Base-by-base conservation (phyloP, 2,329 filamentous ascomycete genomes). In the Zalaria sp. region DNA sequence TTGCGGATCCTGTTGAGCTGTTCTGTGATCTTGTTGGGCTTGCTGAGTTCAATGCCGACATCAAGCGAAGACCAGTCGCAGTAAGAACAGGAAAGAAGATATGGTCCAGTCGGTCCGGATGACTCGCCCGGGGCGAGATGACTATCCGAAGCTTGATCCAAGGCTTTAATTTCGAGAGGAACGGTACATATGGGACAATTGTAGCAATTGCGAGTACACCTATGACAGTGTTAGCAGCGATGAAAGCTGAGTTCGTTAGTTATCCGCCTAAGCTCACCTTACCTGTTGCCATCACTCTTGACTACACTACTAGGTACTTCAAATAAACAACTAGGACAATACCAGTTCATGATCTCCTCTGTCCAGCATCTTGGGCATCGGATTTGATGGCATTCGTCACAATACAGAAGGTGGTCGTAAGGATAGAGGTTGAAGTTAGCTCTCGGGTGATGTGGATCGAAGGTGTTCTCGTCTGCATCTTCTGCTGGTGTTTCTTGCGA, bases 381-480 rank as follows among this genome's bases (percentile, higher is more conserved):
- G 47, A 96, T 93, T 62, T 94, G 83, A 58, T 93, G 86, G 61
- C 91, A 98, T 59, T 96, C 91, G 58, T 94, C 89, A 67, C 91
- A 98, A 67, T 93, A 98, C 34, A 96, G 73, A 26, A 98, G 75
- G 57, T 95, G 81, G 56, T 96, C 89, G 36, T 95, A 78, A 1
- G 91, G 89, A 57, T 89, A 95, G 28, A 98, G 71, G 50, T 86
- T 88, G 68, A 86, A 96, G 60, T 87, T 91, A 44, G 91, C 83
- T 32, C 88, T 80, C 10, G 83, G 76, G 46, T 81, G 79, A 52
- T 83, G 79, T 2, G 91, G 87, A 57, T 98, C 83, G 60, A 98
- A 94, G 3, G 84, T 81, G 47, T 73, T 71, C 44, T 85, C 83
- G 49, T 86, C 81, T 45, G 83, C 79, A 39, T 85, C 79, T 27